Evolutionary conservation across 2,329 filamentous ascomycete species (phyloP).

Genomic region (Paecilomyces sp.): DNA sequence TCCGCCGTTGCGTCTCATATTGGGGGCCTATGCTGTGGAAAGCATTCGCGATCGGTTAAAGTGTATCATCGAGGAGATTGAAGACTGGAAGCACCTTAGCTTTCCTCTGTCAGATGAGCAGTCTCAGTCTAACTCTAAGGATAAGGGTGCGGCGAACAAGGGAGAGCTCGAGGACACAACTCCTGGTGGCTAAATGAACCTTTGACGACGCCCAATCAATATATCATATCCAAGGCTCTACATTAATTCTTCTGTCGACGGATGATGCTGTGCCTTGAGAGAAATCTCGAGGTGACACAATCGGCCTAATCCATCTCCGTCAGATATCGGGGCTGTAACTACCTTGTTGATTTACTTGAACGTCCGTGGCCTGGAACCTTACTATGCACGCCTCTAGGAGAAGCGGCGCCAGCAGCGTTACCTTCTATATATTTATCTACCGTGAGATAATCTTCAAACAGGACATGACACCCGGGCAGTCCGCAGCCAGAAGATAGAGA

Average conservation of each 20-base stretch:
- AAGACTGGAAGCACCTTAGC: conserved; percentile 85
- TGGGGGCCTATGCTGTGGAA: conserved; percentile 92
- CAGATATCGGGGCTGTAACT: background rate
- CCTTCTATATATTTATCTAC: background rate
- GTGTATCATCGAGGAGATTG: conserved; percentile 88
- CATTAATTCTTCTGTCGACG: background rate
- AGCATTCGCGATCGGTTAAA: conserved; percentile 85
- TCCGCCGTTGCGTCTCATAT: conserved; percentile 75
- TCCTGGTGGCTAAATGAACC: background rate
- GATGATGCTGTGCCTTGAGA: background rate
- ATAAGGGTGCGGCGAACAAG: background rate
- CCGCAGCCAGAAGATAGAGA: background rate
- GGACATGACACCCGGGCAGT: background rate
- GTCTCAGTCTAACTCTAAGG: conserved; percentile 2
- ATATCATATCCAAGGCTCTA: background rate
- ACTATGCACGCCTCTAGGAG: background rate
- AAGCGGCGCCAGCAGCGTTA: background rate
- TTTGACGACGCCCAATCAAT: background rate
- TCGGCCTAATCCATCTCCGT: background rate
- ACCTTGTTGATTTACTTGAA: background rate
- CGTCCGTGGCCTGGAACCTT: background rate
- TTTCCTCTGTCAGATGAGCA: conserved; percentile 45
- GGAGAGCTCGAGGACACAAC: conserved; percentile 1
- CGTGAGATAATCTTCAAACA: background rate
- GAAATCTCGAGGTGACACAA: background rate